Percentiles rank a stretch among this genome's conserved stretches.
Evolutionary conservation across 495 filamentous ascomycete species (phyloP).

Genomic region (Penicillium manginii): DNA sequence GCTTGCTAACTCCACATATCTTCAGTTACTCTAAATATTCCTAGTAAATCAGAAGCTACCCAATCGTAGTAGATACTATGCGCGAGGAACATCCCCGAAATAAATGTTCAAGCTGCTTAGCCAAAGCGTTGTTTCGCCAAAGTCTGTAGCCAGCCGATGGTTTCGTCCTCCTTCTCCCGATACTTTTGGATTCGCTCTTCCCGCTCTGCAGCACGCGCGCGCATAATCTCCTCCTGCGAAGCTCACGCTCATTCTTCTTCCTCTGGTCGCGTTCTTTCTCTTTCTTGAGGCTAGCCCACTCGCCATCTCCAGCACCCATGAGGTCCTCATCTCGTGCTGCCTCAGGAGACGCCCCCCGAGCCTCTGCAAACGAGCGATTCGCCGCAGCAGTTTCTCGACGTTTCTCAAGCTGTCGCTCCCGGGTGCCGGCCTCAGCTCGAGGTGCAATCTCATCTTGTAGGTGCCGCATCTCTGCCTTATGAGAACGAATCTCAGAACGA

Average conservation of each 20-base stretch:
- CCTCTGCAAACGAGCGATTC: conserved; percentile 51
- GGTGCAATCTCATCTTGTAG: conserved; percentile 76
- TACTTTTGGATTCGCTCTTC: conserved; percentile 49
- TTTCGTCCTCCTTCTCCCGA: conserved; percentile 47
- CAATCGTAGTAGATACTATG: not conserved
- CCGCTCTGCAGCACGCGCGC: conserved; percentile 44
- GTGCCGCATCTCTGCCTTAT: conserved; percentile 36
- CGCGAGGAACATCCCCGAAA: not conserved
- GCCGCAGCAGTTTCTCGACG: conserved; percentile 58
- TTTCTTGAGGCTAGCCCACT: conserved; percentile 43
- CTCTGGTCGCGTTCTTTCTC: conserved; percentile 43
- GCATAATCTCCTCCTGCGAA: conserved; percentile 48
- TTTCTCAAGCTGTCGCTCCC: conserved; percentile 87
- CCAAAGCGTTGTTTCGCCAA: conserved; percentile 52
- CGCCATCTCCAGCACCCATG: conserved; percentile 48
- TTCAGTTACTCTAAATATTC: no score
- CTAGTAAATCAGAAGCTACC: not conserved
- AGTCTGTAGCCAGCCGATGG: conserved; percentile 49
- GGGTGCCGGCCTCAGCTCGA: conserved; percentile 81
- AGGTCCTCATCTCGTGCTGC: conserved; percentile 46
- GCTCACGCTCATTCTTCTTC: conserved; percentile 50
- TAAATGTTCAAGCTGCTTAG: conserved; percentile 7
- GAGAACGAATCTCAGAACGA: conserved; percentile 55
- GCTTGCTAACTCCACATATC: no score
- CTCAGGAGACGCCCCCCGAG: conserved; percentile 46